Base-by-base conservation (phyloP, 2,329 filamentous ascomycete species). In the Nothomitra cinnamomea region DNA sequence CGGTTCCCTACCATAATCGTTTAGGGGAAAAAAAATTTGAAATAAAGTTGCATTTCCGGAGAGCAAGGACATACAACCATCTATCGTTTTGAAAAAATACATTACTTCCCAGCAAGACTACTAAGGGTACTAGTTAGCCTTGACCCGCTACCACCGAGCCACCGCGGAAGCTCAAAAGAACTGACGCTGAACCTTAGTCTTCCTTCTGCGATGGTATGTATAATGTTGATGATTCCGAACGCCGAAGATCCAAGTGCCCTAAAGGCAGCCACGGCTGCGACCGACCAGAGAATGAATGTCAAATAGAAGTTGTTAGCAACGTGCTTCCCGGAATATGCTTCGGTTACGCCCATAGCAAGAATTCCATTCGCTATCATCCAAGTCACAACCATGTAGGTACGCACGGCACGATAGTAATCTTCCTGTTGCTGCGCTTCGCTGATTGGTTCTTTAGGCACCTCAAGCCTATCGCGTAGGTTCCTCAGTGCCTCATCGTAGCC, bases 401-500 rank as follows among this genome's bases (percentile, higher is more conserved):
- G 82, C 52, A 98, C 92, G 41, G 84, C 87, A 66, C 89, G 87
- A 76, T 98, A 98, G 76, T 98, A 98, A 69, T 98, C 92, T 67
- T 98, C 92, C 67, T 98, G 92, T 69, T 88, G 70, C 69, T 96
- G 92, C 0, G 78, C 73, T 61, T 95, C 90, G 43, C 78, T 81
- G 15, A 79, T 61, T 0, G 72, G 67, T 0, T 76, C 66, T 12
- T 68, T 65, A 10, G 84, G 73, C 0, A 96, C 90, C 65, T 94
- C 88, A 61, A 98, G 75, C 45, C 92, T 78, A 64, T 98, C 92
- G 52, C 92, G 85, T 3, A 98, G 83, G 66, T 98, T 98, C 57
- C 92, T 86, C 24, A 98, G 80, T 0, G 92, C 92, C 66, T 95
- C 90, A 64, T 98, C 92, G 68, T 98, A 98, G 22, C 90, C 92